Evolutionary conservation across 805 yeast genomes (phyloP).

Genomic region (Candida nonsorbophila): DNA sequence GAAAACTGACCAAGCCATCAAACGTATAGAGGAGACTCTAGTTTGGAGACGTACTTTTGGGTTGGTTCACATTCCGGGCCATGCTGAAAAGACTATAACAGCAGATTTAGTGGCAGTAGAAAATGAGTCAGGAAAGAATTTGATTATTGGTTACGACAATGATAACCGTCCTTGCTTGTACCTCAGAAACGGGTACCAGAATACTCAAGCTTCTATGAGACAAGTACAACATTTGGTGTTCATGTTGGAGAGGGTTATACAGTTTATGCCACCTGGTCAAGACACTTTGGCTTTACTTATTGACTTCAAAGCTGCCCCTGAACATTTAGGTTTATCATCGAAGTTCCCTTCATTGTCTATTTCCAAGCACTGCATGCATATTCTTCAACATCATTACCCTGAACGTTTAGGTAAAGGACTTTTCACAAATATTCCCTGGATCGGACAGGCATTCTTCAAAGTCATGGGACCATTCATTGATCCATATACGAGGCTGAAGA

Average conservation of each 20-base stretch:
- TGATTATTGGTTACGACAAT: conserved; percentile 50
- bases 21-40: conserved; percentile 42
- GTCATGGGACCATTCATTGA: conserved; percentile 54
- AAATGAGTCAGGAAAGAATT: conserved; percentile 49
- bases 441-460: conserved; percentile 52
- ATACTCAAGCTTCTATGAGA: conserved; percentile 44
- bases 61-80: conserved; percentile 23
- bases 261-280: conserved; percentile 55
- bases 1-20: conserved; percentile 39
- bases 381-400: conserved; percentile 55
- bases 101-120: conserved; percentile 42
- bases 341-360: conserved; percentile 47
- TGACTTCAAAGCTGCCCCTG: conserved; percentile 47
- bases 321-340: conserved; percentile 28
- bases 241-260: conserved; percentile 51
- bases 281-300: conserved; percentile 50
- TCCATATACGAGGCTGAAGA: conserved; percentile 53
- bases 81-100: conserved; percentile 26
- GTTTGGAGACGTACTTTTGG: conserved; percentile 56
- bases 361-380: conserved; percentile 45
- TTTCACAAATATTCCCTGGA: conserved; percentile 53
- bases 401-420: conserved; percentile 52
- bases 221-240: conserved; percentile 55
- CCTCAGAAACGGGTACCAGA: conserved; percentile 50
- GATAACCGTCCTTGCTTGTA: conserved; percentile 50